Evolutionary conservation across 805 yeast species (phyloP), one percentile per base, ranked within the genome.

Genomic region (Barnettozyma sucrosica): DNA sequence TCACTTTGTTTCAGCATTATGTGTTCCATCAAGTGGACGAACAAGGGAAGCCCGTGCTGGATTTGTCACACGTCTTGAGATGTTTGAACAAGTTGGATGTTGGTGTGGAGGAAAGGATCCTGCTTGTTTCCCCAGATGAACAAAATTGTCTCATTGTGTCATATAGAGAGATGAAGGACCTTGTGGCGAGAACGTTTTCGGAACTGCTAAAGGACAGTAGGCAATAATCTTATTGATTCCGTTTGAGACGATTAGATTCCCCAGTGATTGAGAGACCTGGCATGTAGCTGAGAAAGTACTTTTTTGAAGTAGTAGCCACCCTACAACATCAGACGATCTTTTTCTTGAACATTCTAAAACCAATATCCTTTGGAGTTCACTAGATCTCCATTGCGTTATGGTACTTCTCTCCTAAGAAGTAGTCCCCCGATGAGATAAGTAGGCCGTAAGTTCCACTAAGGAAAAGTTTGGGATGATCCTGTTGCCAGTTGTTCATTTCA

Each of bases 21-120:
- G 83, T 89, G 2, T 93, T 90, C 68, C 93, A 86, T 59, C 95
- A 88, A 62, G 76, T 74, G 34, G 89, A 88, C 63, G 90, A 84
- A 45, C 65, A 66, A 21, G 96, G 96, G 13, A 75, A 76, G 56
- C 89, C 96, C 3, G 77, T 81, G 2, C 68, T 89, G 48, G 97
- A 93, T 65, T 70, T 93, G 56, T 82, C 89, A 1, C 89, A 89
- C 63, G 90, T 89, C 6, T 68, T 93, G 51, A 71, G 79, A 43
- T 79, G 85, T 57, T 69, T 93, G 58, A 92, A 92, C 67, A 93
- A 92, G 66, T 70, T 93, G 54, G 99, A 93, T 62, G 95, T 92
- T 6, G 98, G 97, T 1, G 75, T 84, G 30, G 89, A 87, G 44
- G 99, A 93, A 66, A 81, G 79, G 55, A 66, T 93, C 14, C 69